A percentile compares a stretch with the other conserved stretches of the same genome.
These are phyloP conservation scores for Microdochium nivale DNA, from an alignment of 2,329 filamentous ascomycete species.

Conservation along the genomic window DNA sequence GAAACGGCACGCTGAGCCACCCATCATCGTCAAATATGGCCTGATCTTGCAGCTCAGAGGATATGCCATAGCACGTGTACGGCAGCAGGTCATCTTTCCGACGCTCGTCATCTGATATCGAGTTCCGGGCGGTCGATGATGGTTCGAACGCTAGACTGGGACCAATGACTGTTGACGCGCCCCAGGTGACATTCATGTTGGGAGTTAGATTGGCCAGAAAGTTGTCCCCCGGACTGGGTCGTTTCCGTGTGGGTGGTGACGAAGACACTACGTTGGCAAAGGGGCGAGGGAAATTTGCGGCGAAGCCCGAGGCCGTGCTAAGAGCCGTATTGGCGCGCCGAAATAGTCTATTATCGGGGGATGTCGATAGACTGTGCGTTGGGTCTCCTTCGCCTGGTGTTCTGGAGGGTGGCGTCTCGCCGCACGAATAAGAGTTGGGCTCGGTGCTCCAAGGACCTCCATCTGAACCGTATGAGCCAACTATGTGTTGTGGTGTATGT, in stretches of 20 bases:
- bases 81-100: constrained; percentile 35
- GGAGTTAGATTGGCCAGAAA: constrained; percentile 47
- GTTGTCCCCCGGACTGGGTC: constrained; percentile 53
- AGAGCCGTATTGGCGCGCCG: constrained; percentile 46
- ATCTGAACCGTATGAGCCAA: constrained; percentile 49
- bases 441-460: constrained; percentile 40
- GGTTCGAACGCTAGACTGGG: constrained; percentile 28
- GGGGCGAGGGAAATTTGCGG: constrained; percentile 42
- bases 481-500: constrained; percentile 45
- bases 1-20: constrained; percentile 50
- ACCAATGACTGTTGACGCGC: constrained; percentile 32
- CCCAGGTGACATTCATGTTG: constrained; percentile 39
- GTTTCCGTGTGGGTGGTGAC: constrained; percentile 38
- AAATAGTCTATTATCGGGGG: constrained; percentile 45
- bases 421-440: constrained; percentile 51
- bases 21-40: constrained; percentile 62
- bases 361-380: constrained; percentile 48
- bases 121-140: constrained; percentile 37
- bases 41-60: constrained; percentile 50
- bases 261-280: constrained; percentile 29
- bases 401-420: constrained; percentile 50
- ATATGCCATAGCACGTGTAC: constrained; percentile 41
- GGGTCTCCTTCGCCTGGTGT: constrained; percentile 35
- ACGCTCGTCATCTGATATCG: constrained; percentile 45
- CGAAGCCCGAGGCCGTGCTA: constrained; percentile 46